phyloP scores from a whole-genome alignment of 202 grass and related monocot genomes.

The Musa balbisiana region DNA sequence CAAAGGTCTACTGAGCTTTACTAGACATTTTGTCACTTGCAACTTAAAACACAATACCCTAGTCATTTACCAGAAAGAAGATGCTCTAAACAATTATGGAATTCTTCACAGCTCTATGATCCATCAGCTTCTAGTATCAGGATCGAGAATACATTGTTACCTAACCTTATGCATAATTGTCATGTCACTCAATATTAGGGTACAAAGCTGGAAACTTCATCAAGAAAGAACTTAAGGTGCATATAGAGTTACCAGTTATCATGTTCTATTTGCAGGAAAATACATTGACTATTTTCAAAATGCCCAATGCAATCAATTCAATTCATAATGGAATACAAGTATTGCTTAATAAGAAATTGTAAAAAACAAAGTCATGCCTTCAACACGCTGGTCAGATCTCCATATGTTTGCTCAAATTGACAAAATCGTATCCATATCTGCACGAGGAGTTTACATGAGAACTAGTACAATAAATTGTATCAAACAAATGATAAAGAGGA shows the following conservation, averaged over 20 bases:
- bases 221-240: neutral
- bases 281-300: neutral
- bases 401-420: slow-evolving; percentile 81
- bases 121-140: too few species aligned
- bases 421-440: slow-evolving; percentile 90
- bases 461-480: slow-evolving; percentile 20
- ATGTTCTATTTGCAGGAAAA: neutral
- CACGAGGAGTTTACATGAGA: slow-evolving; percentile 30
- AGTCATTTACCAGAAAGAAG: neutral
- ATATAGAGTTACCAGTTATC: neutral
- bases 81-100: neutral
- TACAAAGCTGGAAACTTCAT: neutral
- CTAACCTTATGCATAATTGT: too few species aligned
- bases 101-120: neutral
- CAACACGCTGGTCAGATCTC: slow-evolving; percentile 88
- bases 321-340: neutral
- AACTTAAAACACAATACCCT: neutral
- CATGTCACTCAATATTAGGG: neutral
- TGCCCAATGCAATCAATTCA: too few species aligned
- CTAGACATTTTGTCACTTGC: neutral
- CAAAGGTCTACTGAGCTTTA: neutral
- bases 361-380: slow-evolving; percentile 39
- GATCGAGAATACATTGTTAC: too few species aligned
- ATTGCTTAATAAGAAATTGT: neutral
- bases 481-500: neutral